Conservation (phyloP, 2,329 filamentous ascomycete species). For the Fusarium sp. region DNA sequence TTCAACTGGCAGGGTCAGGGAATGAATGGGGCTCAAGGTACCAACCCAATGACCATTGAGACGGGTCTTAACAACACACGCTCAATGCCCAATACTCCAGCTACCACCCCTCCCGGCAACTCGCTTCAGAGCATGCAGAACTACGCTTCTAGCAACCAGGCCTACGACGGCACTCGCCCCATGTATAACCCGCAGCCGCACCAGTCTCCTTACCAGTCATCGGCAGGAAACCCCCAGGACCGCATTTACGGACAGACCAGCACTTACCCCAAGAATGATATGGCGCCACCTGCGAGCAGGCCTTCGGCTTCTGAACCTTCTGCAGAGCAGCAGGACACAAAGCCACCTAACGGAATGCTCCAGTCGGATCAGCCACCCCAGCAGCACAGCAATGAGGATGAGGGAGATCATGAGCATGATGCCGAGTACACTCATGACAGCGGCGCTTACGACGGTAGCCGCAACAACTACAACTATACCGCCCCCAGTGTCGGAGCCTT, state of each 20-base stretch:
- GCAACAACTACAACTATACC: slow-evolving; percentile 82
- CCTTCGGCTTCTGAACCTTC: slow-evolving; percentile 68
- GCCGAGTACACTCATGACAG: slow-evolving; percentile 90
- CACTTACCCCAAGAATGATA: slow-evolving; percentile 84
- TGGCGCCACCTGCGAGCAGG: slow-evolving; percentile 82
- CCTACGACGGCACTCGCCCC: slow-evolving; percentile 81
- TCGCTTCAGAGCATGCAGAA: slow-evolving; percentile 82
- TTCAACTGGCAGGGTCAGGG: slow-evolving; percentile 81
- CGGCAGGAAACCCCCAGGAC: slow-evolving; percentile 70
- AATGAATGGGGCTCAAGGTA: slow-evolving; percentile 71
- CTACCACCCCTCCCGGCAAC: slow-evolving; percentile 86
- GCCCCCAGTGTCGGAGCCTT: slow-evolving; percentile 75
- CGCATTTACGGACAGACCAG: slow-evolving; percentile 76
- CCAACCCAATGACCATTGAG: slow-evolving; percentile 84
- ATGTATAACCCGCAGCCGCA: slow-evolving; percentile 83
- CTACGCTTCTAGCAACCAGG: slow-evolving; percentile 76
- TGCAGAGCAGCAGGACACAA: slow-evolving; percentile 72
- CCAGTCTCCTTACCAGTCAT: slow-evolving; percentile 77
- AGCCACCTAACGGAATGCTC: slow-evolving; percentile 75
- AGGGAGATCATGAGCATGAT: slow-evolving; percentile 80
- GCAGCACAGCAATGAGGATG: slow-evolving; percentile 71
- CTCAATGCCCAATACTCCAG: slow-evolving; percentile 91
- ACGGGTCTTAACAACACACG: slow-evolving; percentile 80
- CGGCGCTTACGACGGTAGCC: slow-evolving; percentile 78
- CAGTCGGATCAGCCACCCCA: slow-evolving; percentile 62